Base-by-base conservation (phyloP, 495 filamentous ascomycete genomes). In the Penicillium subrubescens region DNA sequence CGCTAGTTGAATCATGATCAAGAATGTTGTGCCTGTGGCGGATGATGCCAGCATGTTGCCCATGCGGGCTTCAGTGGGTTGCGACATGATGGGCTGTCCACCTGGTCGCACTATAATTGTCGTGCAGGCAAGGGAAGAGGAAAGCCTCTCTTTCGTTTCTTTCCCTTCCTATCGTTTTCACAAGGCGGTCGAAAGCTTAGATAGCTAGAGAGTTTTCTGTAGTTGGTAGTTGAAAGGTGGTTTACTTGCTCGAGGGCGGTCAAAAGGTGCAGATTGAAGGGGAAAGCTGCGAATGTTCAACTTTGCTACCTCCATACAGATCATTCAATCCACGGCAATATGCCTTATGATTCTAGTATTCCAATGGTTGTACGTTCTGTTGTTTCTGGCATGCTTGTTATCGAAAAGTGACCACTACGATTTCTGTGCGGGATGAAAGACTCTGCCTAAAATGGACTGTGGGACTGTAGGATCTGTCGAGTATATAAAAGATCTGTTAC, bases 1-100 rank as follows among this genome's bases (percentile, higher is more conserved):
- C 39, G 79, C 79, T 67, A 98, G 80, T 75, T 97, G 94, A 21
- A 97, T 86, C 56, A 92, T 79, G 70, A 99, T 93, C 60, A 99
- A 83, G 65, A 93, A 86, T 11, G 90, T 91, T 27, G 93, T 94
- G 21, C 92, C 93, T 53, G 84, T 78, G 21, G 85, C 84, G 8
- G 90, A 88, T 25, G 76, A 79, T 11, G 72, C 69, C 51, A 77
- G 57, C 54, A 75, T 60, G 35, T 59, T 69, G 56, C 66, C 66
- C 48, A 62, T 61, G 55, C 61, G 58, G 55, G 63, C 68, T 62
- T 67, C 67, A 39, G 61, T 60, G 29, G 65, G 33, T 44, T 48
- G 64, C n/a, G 66, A 29, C 56, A 58, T 58, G 21, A 25, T 19
- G 33, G 31, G 23, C 23, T 12, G 33, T 37, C 53, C 35, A 57